Evolutionary conservation across 2,329 filamentous ascomycete genomes (phyloP).

Genomic region (Phyllosticta citrichinensis): DNA sequence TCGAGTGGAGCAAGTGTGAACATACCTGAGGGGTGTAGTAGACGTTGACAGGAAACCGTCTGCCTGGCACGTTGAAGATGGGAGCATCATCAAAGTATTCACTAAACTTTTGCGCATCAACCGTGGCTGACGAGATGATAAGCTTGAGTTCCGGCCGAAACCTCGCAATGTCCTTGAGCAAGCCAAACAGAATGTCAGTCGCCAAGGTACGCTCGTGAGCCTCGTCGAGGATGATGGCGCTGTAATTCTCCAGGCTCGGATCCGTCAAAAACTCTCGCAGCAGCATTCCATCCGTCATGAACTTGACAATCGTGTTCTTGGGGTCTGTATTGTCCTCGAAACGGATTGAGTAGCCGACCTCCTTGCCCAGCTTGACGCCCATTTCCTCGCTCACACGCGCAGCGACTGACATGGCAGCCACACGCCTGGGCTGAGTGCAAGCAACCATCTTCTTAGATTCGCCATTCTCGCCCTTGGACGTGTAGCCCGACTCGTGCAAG

Average conservation of each 20-base stretch:
- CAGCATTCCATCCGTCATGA: constrained; percentile 96
- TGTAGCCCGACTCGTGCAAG: constrained; percentile 82
- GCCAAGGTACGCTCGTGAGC: constrained; percentile 89
- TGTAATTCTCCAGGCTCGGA: constrained; percentile 72
- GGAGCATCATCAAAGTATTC: constrained; percentile 86
- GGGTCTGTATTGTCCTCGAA: constrained; percentile 90
- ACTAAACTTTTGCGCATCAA: constrained; percentile 88
- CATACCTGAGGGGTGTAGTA: constrained; percentile 59
- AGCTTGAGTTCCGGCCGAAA: constrained; percentile 79
- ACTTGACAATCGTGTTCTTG: constrained; percentile 87
- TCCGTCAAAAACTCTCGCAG: constrained; percentile 83
- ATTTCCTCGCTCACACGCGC: constrained; percentile 91
- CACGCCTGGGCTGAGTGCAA: constrained; percentile 88
- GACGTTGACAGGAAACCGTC: constrained; percentile 80
- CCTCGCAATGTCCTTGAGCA: constrained; percentile 80
- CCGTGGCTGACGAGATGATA: constrained; percentile 86
- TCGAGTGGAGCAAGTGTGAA: neutral
- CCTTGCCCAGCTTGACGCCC: constrained; percentile 77
- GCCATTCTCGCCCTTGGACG: constrained; percentile 25
- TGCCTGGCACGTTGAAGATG: constrained; percentile 89
- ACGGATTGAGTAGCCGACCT: constrained; percentile 89
- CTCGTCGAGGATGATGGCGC: constrained; percentile 91
- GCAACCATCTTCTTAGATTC: constrained; percentile 76
- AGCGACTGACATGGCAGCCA: constrained; percentile 97
- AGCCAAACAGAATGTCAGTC: constrained; percentile 78